A percentile compares a stretch with the other conserved stretches of the same genome.
phyloP scores from a whole-genome alignment of 2,329 filamentous ascomycete species.

The Fusarium pseudonygamai region DNA sequence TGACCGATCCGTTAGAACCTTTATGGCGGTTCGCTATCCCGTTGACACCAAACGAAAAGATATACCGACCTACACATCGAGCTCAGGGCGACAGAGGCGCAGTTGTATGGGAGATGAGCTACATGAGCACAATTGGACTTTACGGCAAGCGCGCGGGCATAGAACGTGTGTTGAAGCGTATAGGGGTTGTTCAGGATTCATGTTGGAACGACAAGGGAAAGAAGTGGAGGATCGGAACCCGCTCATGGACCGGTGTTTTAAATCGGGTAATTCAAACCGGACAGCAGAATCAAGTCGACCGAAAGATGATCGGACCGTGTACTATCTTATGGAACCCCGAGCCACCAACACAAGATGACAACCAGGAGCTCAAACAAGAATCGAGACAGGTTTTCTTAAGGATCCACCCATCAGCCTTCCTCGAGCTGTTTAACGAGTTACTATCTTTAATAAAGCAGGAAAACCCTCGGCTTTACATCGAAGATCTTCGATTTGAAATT shows the following conservation, averaged over 20 bases:
- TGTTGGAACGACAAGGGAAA: conserved; percentile 71
- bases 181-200: conserved; percentile 70
- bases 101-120: conserved; percentile 93
- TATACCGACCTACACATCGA: conserved; percentile 87
- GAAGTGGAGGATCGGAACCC: conserved; percentile 72
- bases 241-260: conserved; percentile 61
- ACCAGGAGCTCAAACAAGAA: conserved; percentile 33
- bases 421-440: conserved; percentile 73
- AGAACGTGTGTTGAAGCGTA: conserved; percentile 69
- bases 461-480: conserved; percentile 69
- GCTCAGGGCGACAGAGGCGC: conserved; percentile 79
- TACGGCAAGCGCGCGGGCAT: conserved; percentile 73
- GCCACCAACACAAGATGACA: conserved; percentile 40
- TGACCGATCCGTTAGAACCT: conserved; percentile 81
- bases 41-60: conserved; percentile 86
- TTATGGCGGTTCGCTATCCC: conserved; percentile 93
- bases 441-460: conserved; percentile 66
- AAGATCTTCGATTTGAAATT: conserved; percentile 75
- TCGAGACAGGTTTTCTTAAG: conserved; percentile 70
- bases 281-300: conserved; percentile 25
- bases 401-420: conserved; percentile 83
- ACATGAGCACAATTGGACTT: conserved; percentile 85
- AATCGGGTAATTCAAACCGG: conserved; percentile 63
- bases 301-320: conserved; percentile 74
- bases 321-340: conserved; percentile 78